These are phyloP conservation scores for Plantago ovata DNA, from an alignment of 257 asterid species.

Conservation along the genomic window DNA sequence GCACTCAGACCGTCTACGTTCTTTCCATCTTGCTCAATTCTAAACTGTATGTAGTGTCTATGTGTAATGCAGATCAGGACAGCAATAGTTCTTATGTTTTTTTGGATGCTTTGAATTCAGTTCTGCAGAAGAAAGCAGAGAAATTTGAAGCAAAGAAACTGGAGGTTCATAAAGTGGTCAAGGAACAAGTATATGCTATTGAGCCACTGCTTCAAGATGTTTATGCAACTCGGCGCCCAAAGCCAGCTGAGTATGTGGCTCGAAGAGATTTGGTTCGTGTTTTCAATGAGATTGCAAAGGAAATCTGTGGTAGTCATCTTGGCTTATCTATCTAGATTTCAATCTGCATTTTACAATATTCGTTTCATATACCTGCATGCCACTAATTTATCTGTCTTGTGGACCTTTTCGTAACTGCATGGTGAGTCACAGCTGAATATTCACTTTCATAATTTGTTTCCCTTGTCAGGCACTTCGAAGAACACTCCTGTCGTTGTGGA, in stretches of 20 bases:
- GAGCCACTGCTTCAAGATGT: slow-evolving; percentile 62
- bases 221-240: slow-evolving; percentile 52
- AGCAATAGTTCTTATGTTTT: slow-evolving; percentile 17
- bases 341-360: too few species aligned
- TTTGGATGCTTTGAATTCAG: slow-evolving; percentile 36
- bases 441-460: slow-evolving; percentile 7
- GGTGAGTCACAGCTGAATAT: not conserved
- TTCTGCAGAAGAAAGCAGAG: slow-evolving; percentile 58
- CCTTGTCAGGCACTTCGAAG: slow-evolving; percentile 45
- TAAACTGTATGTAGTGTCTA: slow-evolving; percentile 12
- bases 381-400: not conserved
- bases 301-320: slow-evolving; percentile 51
- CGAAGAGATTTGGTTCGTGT: slow-evolving; percentile 64
- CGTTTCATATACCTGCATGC: not conserved
- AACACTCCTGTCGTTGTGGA: slow-evolving; percentile 69
- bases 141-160: slow-evolving; percentile 51
- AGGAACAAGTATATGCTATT: slow-evolving; percentile 36
- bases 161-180: slow-evolving; percentile 37
- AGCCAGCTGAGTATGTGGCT: slow-evolving; percentile 51
- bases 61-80: not conserved
- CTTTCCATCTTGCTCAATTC: slow-evolving; percentile 5
- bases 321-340: not conserved
- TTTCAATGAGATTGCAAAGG: slow-evolving; percentile 78
- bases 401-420: not conserved
- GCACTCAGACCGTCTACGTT: not conserved